Evolutionary conservation across 2,329 filamentous ascomycete genomes (phyloP), one percentile per base, ranked within the genome.

Genomic region (Nothomitra cinnamomea): DNA sequence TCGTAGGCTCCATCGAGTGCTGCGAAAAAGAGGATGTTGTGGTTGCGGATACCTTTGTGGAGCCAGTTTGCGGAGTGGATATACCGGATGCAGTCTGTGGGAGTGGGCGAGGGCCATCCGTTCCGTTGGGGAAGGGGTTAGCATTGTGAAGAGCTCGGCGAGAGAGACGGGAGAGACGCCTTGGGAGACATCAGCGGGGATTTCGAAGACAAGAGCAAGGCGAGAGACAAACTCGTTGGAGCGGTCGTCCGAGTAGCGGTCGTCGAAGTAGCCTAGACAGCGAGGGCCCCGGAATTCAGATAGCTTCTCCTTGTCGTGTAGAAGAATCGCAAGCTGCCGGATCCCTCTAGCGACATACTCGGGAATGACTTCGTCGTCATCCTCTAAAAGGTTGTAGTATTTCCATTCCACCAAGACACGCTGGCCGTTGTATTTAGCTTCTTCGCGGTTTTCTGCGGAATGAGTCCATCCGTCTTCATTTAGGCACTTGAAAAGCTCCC

Each of bases 11-110:
- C 10, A 21, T 7, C 21, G 10, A 13, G 13, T 1, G 24, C 4
- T 21, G 45, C 45, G 13, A 49, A 49, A 15, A 78, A 76, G 10
- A 79, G 60, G 28, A 79, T 67, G 59, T 76, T 78, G 53, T 73
- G 65, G 55, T 70, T 72, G 12, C 75, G 71, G 4, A 79, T 65
- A n/a, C 74, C 74, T 58, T 79, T 79, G 65, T 78, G 76, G 4
- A 79, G 66, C 75, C 75, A 78, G 56, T 76, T 71, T 1, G 77
- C 73, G 2, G 72, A 69, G 58, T 78, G 75, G 2, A 49, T 21
- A 54, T 76, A 75, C 48, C 78, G 63, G 2, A 80, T 61, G n/a
- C 72, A 77, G 58, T 74, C 72, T 54, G 72, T 67, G 28, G 24
- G 71, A 70, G 48, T 70, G 68, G 45, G 76, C 76, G 17, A 80